Evolutionary conservation across 257 asterid genomes (phyloP).

Genomic region (Perilla frutescens): DNA sequence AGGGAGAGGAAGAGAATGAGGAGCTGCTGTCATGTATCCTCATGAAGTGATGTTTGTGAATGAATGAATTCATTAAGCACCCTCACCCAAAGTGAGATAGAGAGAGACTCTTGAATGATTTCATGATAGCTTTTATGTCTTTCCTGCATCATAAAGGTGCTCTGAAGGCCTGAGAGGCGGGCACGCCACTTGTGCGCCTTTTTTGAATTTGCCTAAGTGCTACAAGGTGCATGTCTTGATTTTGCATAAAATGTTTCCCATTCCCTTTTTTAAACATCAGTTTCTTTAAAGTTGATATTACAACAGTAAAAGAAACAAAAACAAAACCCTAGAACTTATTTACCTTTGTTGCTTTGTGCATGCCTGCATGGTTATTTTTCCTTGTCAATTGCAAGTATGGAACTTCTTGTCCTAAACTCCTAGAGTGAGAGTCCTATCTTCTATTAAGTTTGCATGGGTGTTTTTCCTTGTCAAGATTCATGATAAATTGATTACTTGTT

Average conservation of each 20-base stretch:
- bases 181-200: neutral
- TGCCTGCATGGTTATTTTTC: neutral
- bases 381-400: neutral
- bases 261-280: too few relatives aligned
- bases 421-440: neutral
- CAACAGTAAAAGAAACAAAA: too few relatives aligned
- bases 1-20: conserved; percentile 11
- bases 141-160: neutral
- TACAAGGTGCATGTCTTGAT: too few relatives aligned
- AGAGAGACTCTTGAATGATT: neutral
- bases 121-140: neutral
- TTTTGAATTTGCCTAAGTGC: too few relatives aligned
- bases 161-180: neutral
- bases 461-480: too few relatives aligned
- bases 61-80: conserved; percentile 1
- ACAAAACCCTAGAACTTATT: too few relatives aligned
- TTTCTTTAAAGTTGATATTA: too few relatives aligned
- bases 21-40: conserved; percentile 76
- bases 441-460: neutral
- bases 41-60: conserved; percentile 31
- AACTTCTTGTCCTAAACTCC: neutral
- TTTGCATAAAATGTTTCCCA: too few relatives aligned
- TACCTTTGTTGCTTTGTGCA: neutral
- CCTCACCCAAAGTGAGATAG: neutral
- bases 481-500: too few relatives aligned